These are phyloP conservation scores for Rhodotorula paludigena DNA, from an alignment of 768 basidiomycete genomes.

Conservation along the genomic window DNA sequence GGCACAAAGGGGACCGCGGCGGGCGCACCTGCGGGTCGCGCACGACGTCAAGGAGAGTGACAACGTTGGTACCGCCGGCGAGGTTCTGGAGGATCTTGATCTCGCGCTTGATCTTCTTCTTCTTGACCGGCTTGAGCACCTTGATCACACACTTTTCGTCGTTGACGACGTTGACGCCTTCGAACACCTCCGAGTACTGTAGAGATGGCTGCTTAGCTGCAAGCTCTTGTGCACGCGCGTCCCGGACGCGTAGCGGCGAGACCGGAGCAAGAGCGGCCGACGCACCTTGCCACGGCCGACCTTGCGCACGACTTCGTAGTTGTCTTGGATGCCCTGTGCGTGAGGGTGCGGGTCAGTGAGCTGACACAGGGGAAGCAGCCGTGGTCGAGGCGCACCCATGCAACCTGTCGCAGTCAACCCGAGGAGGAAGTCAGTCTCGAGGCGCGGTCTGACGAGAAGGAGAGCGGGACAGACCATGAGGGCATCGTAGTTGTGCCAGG, in stretches of 20 bases:
- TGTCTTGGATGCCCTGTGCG: conserved; percentile 23
- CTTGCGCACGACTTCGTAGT: conserved; percentile 36
- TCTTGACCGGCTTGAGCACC: conserved; percentile 28
- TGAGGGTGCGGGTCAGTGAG: neutral
- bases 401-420: neutral
- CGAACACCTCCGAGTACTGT: conserved; percentile 36
- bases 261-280: neutral
- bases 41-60: conserved; percentile 37
- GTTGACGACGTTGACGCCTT: conserved; percentile 38
- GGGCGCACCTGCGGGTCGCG: conserved; percentile 38
- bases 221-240: no score
- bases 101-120: conserved; percentile 42
- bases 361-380: conserved; percentile 53
- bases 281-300: conserved; percentile 30
- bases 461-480: conserved; percentile 59
- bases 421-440: neutral
- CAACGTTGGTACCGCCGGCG: conserved; percentile 36
- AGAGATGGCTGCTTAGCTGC: no score
- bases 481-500: conserved; percentile 56
- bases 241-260: no score
- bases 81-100: conserved; percentile 38
- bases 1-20: neutral
- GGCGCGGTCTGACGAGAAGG: neutral
- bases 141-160: conserved; percentile 30
- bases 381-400: conserved; percentile 5